Conservation (phyloP, 495 filamentous ascomycete species). For the Rostrohypoxylon terebratum region DNA sequence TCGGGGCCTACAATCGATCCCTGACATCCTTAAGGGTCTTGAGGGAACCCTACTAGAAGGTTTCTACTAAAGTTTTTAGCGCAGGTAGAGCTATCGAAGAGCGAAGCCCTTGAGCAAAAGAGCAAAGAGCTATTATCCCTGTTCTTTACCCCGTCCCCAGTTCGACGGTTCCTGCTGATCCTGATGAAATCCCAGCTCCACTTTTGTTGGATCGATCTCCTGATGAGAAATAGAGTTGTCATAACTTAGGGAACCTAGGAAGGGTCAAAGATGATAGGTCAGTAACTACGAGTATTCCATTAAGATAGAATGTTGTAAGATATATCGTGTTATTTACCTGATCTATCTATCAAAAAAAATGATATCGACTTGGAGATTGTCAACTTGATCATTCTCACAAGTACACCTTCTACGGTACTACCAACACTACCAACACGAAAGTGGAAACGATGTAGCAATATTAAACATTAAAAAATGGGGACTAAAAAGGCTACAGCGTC, state of each 20-base stretch:
- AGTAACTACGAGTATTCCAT: neutral
- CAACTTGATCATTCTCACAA: neutral
- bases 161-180: constrained; percentile 45
- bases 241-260: constrained; percentile 15
- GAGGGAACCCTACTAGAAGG: too few relatives aligned
- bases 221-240: constrained; percentile 33
- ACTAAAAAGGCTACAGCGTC: neutral
- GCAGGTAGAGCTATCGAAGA: neutral
- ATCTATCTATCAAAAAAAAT: neutral
- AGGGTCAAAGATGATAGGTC: neutral
- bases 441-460: neutral
- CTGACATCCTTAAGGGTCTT: constrained; percentile 9
- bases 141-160: constrained; percentile 41
- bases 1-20: constrained; percentile 21
- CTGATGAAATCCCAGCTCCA: constrained; percentile 41
- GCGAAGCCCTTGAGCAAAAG: neutral
- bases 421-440: too few relatives aligned
- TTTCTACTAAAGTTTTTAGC: too few relatives aligned
- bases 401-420: too few relatives aligned
- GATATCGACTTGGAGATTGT: neutral
- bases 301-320: neutral
- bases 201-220: constrained; percentile 34
- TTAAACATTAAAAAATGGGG: neutral
- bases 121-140: constrained; percentile 15
- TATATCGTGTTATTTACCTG: neutral